Evolutionary conservation across 1,284 basidiomycete genomes (phyloP), one percentile per base, ranked within the genome.

Genomic region (Sanghuangporus weigelae): DNA sequence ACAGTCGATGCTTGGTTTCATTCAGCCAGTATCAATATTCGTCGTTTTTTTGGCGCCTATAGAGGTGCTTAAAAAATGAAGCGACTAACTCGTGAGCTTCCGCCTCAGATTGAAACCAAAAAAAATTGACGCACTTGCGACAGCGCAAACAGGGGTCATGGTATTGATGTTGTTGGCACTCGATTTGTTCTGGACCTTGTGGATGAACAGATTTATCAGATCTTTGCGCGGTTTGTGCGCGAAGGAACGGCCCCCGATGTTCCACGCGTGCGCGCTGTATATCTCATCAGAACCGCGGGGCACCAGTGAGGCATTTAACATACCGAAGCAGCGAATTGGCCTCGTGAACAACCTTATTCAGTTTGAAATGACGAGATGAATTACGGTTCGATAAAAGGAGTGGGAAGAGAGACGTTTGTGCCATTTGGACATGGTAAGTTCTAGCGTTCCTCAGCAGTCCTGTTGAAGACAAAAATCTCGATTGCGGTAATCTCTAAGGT

Each of bases 221-320:
- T 60, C 59, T 19, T 31, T 60, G 59, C 59, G 59, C 49, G 6
- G 48, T 50, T 51, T 60, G 36, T 38, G 59, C 59, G 59, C 48
- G 23, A 38, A 36, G 3, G n/a, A 21, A 21, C 36, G 36, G 38
- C 36, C 16, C 42, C n/a, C 49, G 21, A 53, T 16, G 19, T 14
- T 16, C 55, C 38, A 42, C 42, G 39, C 5, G n/a, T 19, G 35
- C 6, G 23, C 1, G 23, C 23, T 26, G 23, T 31, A 31, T 31
- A 31, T 31, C 26, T 31, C 26, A 3, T 21, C 38, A 14, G 19
- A 42, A 35, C 46, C 36, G 14, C 21, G 10, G 59, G 31, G 42
- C 12, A 14, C 14, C 10, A 14, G 16, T 23, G 53, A 54, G 53
- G 53, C 53, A 54, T 54, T 31, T 54, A 36, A 12, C 11, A 35